phyloP scores from a whole-genome alignment of 495 filamentous ascomycete species.

The Daldinia caldariorum region DNA sequence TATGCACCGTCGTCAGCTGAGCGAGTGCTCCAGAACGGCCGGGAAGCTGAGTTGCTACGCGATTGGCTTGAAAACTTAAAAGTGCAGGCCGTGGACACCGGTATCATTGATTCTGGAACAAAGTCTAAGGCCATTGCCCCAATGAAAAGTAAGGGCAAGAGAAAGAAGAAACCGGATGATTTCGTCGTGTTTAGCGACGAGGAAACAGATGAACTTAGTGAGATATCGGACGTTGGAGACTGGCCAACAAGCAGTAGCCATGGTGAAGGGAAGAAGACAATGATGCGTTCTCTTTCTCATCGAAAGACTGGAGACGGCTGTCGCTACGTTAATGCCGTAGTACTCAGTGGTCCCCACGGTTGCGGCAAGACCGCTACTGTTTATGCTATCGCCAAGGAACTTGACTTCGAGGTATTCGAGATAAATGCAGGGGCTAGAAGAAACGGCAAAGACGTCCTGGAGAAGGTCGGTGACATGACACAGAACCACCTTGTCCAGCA shows the following conservation, averaged over 20 bases:
- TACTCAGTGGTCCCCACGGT: conserved; percentile 89
- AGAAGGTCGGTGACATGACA: conserved; percentile 96
- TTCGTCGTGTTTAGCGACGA: conserved; percentile 90
- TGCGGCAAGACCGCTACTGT: conserved; percentile 94
- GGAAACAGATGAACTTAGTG: conserved; percentile 77
- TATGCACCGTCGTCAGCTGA: conserved; percentile 77
- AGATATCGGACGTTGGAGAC: conserved; percentile 73
- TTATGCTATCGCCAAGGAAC: conserved; percentile 94
- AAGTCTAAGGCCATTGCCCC: conserved; percentile 54
- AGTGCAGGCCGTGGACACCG: conserved; percentile 76
- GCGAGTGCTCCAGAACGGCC: conserved; percentile 80
- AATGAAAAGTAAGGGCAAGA: conserved; percentile 70
- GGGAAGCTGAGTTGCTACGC: conserved; percentile 73
- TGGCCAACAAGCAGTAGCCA: conserved; percentile 55
- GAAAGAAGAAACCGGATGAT: conserved; percentile 79
- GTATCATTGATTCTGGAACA: conserved; percentile 59
- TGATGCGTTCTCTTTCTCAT: conserved; percentile 65
- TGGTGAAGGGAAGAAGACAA: conserved; percentile 63
- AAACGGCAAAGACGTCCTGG: conserved; percentile 88
- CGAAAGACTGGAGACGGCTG: conserved; percentile 55
- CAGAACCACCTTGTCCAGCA: conserved; percentile 84
- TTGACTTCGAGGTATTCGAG: conserved; percentile 95
- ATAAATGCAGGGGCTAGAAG: conserved; percentile 85
- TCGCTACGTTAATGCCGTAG: conserved; percentile 67
- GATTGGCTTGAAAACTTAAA: conserved; percentile 86